phyloP scores from a whole-genome alignment of 2,329 filamentous ascomycete genomes.

The Fusarium anthophilum region DNA sequence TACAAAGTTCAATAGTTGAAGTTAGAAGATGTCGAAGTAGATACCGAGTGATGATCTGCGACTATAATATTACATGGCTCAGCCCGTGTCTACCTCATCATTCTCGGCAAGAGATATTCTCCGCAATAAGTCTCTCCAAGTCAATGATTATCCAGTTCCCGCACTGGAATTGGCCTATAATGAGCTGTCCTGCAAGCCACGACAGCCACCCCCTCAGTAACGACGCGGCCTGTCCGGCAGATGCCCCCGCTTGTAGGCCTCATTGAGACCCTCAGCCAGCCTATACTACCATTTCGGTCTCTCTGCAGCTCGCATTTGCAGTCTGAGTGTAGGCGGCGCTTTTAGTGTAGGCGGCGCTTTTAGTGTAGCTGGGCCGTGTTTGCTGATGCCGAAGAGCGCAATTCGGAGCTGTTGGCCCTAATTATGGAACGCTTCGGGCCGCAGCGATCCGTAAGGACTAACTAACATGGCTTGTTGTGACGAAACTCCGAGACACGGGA shows the following conservation, averaged over 20 bases:
- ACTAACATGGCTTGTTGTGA: background rate
- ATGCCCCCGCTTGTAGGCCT: background rate
- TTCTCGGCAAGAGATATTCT: background rate
- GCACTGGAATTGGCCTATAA: background rate
- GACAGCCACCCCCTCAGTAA: background rate
- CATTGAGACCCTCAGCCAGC: background rate
- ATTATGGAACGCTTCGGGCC: slow-evolving; percentile 1
- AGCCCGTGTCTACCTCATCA: background rate
- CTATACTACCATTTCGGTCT: background rate
- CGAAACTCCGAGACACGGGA: background rate
- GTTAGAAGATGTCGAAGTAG: background rate
- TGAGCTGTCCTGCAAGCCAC: background rate
- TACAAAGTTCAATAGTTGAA: background rate
- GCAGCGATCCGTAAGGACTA: background rate
- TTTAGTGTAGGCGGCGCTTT: background rate
- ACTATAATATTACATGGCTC: background rate
- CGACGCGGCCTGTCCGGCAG: background rate
- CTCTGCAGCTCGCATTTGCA: rapidly evolving
- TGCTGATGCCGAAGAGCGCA: background rate
- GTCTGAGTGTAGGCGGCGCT: background rate
- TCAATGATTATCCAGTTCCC: background rate
- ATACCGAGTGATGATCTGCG: background rate
- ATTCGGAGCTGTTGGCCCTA: background rate
- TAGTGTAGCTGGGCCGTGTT: background rate
- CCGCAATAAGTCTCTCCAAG: background rate